Conservation (phyloP, 192 early-diverging fungal genomes). For the Cladochytrium replicatum region DNA sequence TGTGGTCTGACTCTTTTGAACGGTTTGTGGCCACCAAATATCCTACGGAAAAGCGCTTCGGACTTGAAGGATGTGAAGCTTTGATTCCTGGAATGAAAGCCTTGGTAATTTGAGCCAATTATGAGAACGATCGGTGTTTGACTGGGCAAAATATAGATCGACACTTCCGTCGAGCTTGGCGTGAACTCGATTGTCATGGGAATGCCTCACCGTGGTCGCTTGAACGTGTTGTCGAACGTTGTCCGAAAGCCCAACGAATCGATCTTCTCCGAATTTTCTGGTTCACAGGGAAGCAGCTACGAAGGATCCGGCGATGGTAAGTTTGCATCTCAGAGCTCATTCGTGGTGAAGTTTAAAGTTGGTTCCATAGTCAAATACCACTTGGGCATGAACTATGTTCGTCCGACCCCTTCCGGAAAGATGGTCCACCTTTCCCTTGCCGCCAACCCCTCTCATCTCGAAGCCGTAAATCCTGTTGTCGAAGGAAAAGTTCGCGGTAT, state of each 20-base stretch:
- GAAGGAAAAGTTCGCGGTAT: slow-evolving; percentile 93
- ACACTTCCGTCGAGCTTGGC: slow-evolving; percentile 88
- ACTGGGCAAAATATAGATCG: slow-evolving; percentile 53
- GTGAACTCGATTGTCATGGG: slow-evolving; percentile 94
- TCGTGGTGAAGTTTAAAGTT: slow-evolving; percentile 29
- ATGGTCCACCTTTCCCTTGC: slow-evolving; percentile 94
- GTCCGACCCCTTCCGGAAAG: slow-evolving; percentile 93
- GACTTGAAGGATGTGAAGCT: slow-evolving; percentile 93
- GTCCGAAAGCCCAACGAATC: slow-evolving; percentile 97
- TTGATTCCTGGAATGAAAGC: slow-evolving; percentile 98
- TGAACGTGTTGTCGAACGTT: slow-evolving; percentile 98
- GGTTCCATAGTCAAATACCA: slow-evolving; percentile 86
- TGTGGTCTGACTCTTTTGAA: slow-evolving; percentile 96
- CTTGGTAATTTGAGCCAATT: slow-evolving; percentile 47
- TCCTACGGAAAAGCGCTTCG: slow-evolving; percentile 95
- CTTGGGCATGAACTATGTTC: slow-evolving; percentile 88
- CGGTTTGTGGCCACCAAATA: slow-evolving; percentile 93
- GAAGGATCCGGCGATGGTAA: slow-evolving; percentile 96
- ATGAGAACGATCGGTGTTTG: neutral
- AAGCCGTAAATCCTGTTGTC: slow-evolving; percentile 96
- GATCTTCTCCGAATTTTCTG: slow-evolving; percentile 97
- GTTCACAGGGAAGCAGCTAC: slow-evolving; percentile 69
- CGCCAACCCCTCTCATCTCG: slow-evolving; percentile 98
- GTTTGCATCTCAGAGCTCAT: neutral
- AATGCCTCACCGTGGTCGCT: slow-evolving; percentile 98